Conservation (phyloP, 176 grass and related monocot genomes). For the Phyllostachys edulis region DNA sequence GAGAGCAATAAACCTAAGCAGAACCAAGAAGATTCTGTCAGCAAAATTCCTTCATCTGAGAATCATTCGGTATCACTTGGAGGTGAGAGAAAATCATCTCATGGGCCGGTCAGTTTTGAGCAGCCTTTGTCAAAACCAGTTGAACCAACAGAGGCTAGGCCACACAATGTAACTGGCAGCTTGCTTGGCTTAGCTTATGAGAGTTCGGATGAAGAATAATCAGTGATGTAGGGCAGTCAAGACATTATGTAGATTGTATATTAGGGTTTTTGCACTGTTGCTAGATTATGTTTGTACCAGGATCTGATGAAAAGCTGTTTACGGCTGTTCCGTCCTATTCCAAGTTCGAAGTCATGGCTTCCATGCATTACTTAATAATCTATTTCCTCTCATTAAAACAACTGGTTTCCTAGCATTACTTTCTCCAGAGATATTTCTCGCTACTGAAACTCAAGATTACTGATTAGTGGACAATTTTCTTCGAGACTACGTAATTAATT, state of each 20-base stretch:
- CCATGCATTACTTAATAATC: background rate
- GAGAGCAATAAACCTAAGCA: slow-evolving; percentile 31
- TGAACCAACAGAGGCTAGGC: slow-evolving; percentile 20
- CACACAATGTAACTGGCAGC: slow-evolving; percentile 43
- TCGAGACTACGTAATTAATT: background rate
- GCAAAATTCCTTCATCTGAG: background rate
- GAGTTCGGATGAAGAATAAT: slow-evolving; percentile 72
- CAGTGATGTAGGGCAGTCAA: background rate
- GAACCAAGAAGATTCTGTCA: slow-evolving; percentile 14
- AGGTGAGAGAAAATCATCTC: slow-evolving; percentile 30
- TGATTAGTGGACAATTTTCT: background rate
- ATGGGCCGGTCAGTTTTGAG: background rate
- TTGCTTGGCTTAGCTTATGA: slow-evolving; percentile 82
- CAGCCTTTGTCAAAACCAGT: slow-evolving; percentile 13
- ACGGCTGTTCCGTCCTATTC: background rate
- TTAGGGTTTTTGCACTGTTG: slow-evolving; percentile 24
- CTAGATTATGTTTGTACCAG: slow-evolving; percentile 17
- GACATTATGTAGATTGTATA: slow-evolving; percentile 36
- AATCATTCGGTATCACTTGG: background rate
- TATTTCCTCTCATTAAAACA: background rate
- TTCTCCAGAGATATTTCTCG: background rate
- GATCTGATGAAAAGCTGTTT: background rate
- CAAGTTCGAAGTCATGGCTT: background rate
- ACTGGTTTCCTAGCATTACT: background rate
- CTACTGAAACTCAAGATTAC: background rate